Evolutionary conservation across 495 filamentous ascomycete species (phyloP).

Genomic region (Daldinia vernicosa): DNA sequence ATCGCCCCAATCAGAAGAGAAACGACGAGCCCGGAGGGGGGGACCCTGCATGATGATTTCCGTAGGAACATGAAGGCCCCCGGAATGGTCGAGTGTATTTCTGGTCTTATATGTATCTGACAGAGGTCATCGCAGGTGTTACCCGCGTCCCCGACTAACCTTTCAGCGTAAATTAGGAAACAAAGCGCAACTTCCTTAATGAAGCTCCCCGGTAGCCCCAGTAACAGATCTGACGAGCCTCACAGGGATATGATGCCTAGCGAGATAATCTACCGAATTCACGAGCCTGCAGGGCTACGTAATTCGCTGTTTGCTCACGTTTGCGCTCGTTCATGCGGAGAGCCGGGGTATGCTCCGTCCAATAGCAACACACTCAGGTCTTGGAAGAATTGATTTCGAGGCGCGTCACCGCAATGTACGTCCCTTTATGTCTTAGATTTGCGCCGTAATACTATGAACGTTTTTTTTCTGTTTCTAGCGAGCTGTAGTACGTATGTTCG

Average conservation of each 20-base stretch:
- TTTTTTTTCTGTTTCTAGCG: slow-evolving; percentile 33
- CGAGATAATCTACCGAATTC: neutral
- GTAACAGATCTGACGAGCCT: slow-evolving; percentile 1
- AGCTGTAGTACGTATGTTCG: slow-evolving; percentile 28
- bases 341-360: slow-evolving; percentile 25
- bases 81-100: slow-evolving; percentile 22
- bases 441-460: slow-evolving; percentile 34
- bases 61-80: slow-evolving; percentile 34
- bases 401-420: slow-evolving; percentile 19
- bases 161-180: slow-evolving; percentile 38
- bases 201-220: neutral
- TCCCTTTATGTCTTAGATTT: slow-evolving; percentile 35
- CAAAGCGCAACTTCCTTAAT: neutral
- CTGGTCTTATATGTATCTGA: neutral
- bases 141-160: slow-evolving; percentile 30
- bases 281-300: neutral
- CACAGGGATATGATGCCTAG: slow-evolving; percentile 4
- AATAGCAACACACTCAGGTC: slow-evolving; percentile 11
- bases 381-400: slow-evolving; percentile 37
- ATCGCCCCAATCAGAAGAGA: slow-evolving; percentile 35
- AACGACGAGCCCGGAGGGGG: slow-evolving; percentile 20
- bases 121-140: slow-evolving; percentile 11
- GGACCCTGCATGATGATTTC: slow-evolving; percentile 38
- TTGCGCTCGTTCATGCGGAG: slow-evolving; percentile 37
- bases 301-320: slow-evolving; percentile 36